Evolutionary conservation across 495 filamentous ascomycete genomes (phyloP).

Genomic region (Podospora conica): DNA sequence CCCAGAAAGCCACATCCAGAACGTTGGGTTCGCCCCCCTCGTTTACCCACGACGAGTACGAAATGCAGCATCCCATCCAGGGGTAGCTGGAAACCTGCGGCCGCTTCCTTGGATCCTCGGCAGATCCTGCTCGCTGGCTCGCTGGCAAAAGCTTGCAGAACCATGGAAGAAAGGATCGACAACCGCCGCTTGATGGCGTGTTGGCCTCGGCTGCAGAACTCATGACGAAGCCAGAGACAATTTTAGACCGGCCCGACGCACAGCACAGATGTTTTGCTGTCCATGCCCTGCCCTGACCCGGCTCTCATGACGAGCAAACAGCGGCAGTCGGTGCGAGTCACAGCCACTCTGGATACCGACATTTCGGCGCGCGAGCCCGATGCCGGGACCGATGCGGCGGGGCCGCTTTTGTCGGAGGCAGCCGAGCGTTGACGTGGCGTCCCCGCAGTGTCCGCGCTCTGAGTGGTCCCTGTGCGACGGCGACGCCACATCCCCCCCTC

Average conservation of each 20-base stretch:
- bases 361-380: not conserved
- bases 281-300: too few relatives aligned
- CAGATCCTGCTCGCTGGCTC: not conserved
- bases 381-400: not conserved
- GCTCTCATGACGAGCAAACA: not conserved
- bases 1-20: not conserved
- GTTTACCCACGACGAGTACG: not conserved
- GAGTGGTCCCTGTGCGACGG: not conserved
- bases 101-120: not conserved
- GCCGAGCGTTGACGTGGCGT: constrained; percentile 14
- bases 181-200: not conserved
- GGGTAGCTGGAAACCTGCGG: not conserved
- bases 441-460: not conserved
- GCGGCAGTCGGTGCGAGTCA: not conserved
- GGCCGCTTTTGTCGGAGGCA: constrained; percentile 6
- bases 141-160: not conserved
- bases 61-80: not conserved
- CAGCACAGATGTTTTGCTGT: not conserved
- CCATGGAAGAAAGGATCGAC: not conserved
- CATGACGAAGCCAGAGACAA: not conserved
- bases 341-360: not conserved
- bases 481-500: not conserved
- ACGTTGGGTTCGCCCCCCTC: not conserved
- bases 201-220: not conserved
- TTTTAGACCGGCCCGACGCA: not conserved